These are phyloP conservation scores for Mycena citricolor DNA, from an alignment of 1,284 basidiomycete genomes.

Conservation along the genomic window DNA sequence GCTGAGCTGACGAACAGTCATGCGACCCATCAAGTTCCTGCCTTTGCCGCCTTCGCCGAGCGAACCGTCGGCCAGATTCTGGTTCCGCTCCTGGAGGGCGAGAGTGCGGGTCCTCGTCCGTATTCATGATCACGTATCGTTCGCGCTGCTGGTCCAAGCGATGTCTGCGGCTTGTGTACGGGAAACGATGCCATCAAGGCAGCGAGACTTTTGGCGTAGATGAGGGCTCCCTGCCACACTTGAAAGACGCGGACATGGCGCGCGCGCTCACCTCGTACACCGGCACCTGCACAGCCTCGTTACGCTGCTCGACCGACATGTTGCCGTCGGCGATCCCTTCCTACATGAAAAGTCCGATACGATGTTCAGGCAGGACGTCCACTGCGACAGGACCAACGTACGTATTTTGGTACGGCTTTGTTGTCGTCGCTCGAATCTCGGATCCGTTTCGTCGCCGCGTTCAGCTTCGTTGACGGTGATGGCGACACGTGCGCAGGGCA, in stretches of 20 bases:
- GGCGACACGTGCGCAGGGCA: conserved; percentile 87
- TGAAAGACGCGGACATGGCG: conserved; percentile 59
- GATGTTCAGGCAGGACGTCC: conserved; percentile 55
- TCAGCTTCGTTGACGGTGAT: conserved; percentile 95
- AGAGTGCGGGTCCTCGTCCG: conserved; percentile 58
- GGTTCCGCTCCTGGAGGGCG: conserved; percentile 56
- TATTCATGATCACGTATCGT: conserved; percentile 55
- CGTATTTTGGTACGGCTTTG: no score
- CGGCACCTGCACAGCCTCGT: conserved; percentile 52
- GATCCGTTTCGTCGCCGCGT: conserved; percentile 41
- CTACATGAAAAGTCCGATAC: conserved; percentile 53
- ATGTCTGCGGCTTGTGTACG: conserved; percentile 39
- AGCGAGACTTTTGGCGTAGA: conserved; percentile 47
- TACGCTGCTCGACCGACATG: conserved; percentile 51
- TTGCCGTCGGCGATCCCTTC: conserved; percentile 52
- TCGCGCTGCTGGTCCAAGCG: conserved; percentile 52
- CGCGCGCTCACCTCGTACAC: conserved; percentile 55
- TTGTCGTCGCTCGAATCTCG: no score
- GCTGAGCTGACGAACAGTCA: conserved; percentile 25
- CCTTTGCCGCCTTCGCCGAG: conserved; percentile 60
- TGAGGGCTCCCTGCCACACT: conserved; percentile 57
- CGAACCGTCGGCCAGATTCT: conserved; percentile 56
- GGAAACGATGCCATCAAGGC: conserved; percentile 2
- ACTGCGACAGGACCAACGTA: conserved; percentile 60
- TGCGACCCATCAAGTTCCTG: conserved; percentile 46